Evolutionary conservation across 805 yeast genomes (phyloP).

Genomic region (Candida chilensis): DNA sequence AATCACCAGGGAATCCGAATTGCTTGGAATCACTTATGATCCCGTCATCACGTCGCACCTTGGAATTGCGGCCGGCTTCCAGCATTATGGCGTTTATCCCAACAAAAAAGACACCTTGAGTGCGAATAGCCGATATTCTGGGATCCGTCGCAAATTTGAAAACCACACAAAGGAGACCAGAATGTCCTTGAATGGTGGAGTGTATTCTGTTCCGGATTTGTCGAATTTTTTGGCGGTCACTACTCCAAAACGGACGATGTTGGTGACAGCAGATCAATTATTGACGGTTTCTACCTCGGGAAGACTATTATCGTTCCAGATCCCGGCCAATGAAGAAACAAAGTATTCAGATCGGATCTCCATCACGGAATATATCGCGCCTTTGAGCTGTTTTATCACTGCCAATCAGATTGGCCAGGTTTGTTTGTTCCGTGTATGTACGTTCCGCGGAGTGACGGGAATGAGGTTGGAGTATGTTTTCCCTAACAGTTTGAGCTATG

Average conservation of each 20-base stretch:
- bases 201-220: too few relatives aligned
- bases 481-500: conserved; percentile 20
- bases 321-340: conserved; percentile 19
- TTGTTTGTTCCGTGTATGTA: conserved; percentile 24
- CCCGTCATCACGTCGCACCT: conserved; percentile 8
- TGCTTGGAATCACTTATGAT: conserved; percentile 12
- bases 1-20: conserved; percentile 18
- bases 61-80: not conserved
- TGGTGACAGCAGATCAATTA: conserved; percentile 15
- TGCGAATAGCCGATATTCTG: too few relatives aligned
- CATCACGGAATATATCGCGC: conserved; percentile 22
- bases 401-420: conserved; percentile 28
- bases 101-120: too few relatives aligned
- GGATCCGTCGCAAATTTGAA: too few relatives aligned
- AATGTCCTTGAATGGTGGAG: too few relatives aligned
- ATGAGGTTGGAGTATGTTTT: conserved; percentile 33
- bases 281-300: conserved; percentile 18
- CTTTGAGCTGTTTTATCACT: conserved; percentile 21
- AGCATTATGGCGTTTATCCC: too few relatives aligned
- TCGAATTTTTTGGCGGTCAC: conserved; percentile 10
- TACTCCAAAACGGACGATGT: conserved; percentile 15
- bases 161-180: too few relatives aligned
- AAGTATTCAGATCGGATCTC: conserved; percentile 23
- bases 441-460: conserved; percentile 23
- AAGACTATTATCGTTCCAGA: conserved; percentile 13